Base-by-base conservation (phyloP, 2,329 filamentous ascomycete species). In the Talaromyces piceae region DNA sequence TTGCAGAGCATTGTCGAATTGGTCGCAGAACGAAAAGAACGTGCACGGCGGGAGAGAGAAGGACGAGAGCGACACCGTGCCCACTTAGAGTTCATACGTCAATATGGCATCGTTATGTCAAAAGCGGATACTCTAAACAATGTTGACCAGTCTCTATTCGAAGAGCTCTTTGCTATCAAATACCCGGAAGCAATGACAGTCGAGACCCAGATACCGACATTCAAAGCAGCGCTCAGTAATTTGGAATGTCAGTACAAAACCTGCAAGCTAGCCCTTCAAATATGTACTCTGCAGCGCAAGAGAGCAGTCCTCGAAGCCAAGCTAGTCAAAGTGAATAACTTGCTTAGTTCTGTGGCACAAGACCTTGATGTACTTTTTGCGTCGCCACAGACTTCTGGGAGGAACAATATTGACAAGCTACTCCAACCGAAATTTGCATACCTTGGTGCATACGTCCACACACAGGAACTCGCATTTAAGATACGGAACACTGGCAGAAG, bases 341-440 rank as follows among this genome's bases (percentile, higher is more conserved):
- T 18, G 23, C 30, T 53, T 18, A 30, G 9, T 25, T 53, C 22
- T 6, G 9, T 46, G 13, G 13, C 43, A 7, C 3, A 43, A 16
- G 30, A 49, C 18, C 20, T 63, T 7, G 2, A 55, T 4, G 3
- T 31, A 5, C 49, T 60, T 16, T 58, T 58, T 44, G 20, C 59
- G 23, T 23, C 11, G n/a, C 57, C 61, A 39, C 56, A 56, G 18
- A 7, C 45, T 13, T 51, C 52, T 28, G 59, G 59, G 9, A 57
- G 56, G 47, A 37, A 33, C 11, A 61, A 54, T 6, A 51, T 65
- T 7, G 57, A 65, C 39, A 7, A 16, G 2, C 18, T 60, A 16
- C 45, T 63, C 6, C n/a, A 33, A 7, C 27, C 47, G 20, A 9
- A 23, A 1, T 3, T 43, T n/a, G 23, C 23, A 9, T 25, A 55